Evolutionary conservation across 2,329 filamentous ascomycete species (phyloP), one percentile per base, ranked within the genome.

Genomic region (Chaetomiaceae sp.): DNA sequence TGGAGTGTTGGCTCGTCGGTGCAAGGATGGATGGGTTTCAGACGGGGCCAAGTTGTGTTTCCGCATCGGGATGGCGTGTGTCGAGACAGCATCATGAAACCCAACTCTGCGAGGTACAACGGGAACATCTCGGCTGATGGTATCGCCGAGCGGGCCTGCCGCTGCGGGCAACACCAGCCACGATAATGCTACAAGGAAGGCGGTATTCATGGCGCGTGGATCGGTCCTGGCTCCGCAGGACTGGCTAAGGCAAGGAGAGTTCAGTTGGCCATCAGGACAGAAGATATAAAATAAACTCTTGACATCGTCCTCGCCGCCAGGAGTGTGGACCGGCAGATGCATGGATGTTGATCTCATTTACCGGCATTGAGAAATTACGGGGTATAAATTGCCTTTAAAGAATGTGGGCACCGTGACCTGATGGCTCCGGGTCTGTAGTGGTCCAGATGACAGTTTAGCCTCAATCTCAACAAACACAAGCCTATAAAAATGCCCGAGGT

Each of bases 1-100:
- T 9, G 55, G 46, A 30, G 32, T 23, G 47, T 52, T 52, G 11
- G 32, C 41, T 10, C 56, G 40, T 6, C 53, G 51, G 1, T 34
- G 43, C 23, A 57, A 18, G 0, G 43, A 34, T 7, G 43, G 45
- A 27, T 50, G 49, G 5, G 36, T 42, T 11, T 41, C 29, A 0
- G 54, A 41, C 1, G 34, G 20, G 1, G 29, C 14, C 3, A 49
- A 25, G 5, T 38, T 16, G 5, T 56, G 54, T 13, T 46, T 41
- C 14, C 51, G 48, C 51, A 57, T 54, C 18, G 51, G 48, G 20
- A 57, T 38, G n/a, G 21, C 30, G 37, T 57, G 53, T 1, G 44
- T n/a, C 1, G 55, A 51, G 33, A 48, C 30, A 16, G 4, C 16
- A 18, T 57, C 51, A 8, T n/a, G 32, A n/a, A 53, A 36, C 16